phyloP scores from a whole-genome alignment of 23 red algal species.

The Gracilaria domingensis region DNA sequence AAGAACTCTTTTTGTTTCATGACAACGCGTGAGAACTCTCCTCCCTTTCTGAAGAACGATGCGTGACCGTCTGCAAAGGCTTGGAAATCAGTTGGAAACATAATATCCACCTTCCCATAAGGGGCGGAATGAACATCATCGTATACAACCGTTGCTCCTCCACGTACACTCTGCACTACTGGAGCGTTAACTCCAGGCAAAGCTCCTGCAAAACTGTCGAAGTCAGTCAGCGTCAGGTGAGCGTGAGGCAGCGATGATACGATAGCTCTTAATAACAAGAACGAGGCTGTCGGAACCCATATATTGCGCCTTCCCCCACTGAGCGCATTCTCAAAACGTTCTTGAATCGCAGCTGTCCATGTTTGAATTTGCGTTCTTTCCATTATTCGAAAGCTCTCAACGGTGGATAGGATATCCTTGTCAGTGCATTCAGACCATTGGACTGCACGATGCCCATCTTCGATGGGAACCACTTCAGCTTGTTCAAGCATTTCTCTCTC shows the following conservation, averaged over 20 bases:
- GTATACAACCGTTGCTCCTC: constrained; percentile 61
- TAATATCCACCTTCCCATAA: constrained; percentile 71
- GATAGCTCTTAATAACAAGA: constrained; percentile 26
- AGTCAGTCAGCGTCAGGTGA: constrained; percentile 75
- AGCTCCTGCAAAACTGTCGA: constrained; percentile 66
- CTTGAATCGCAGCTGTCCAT: constrained; percentile 6
- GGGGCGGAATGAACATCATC: constrained; percentile 62
- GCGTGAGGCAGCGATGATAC: constrained; percentile 31
- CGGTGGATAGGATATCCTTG: constrained; percentile 7
- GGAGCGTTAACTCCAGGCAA: constrained; percentile 64
- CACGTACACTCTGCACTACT: constrained; percentile 74
- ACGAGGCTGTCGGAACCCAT: constrained; percentile 66
- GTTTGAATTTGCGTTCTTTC: neutral
- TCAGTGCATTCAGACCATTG: constrained; percentile 41
- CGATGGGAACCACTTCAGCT: constrained; percentile 3
- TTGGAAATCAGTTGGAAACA: constrained; percentile 88
- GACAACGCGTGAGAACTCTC: neutral
- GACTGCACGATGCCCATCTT: constrained; percentile 2
- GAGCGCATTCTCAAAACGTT: constrained; percentile 49
- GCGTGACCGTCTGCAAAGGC: constrained; percentile 22
- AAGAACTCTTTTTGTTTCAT: constrained; percentile 73
- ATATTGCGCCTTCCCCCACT: constrained; percentile 45
- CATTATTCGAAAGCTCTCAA: constrained; percentile 33
- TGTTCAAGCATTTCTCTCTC: constrained; percentile 10
- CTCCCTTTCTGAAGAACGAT: neutral